Conservation (phyloP, 371 early-diverging fungal species). For the Apophysomyces elegans region DNA sequence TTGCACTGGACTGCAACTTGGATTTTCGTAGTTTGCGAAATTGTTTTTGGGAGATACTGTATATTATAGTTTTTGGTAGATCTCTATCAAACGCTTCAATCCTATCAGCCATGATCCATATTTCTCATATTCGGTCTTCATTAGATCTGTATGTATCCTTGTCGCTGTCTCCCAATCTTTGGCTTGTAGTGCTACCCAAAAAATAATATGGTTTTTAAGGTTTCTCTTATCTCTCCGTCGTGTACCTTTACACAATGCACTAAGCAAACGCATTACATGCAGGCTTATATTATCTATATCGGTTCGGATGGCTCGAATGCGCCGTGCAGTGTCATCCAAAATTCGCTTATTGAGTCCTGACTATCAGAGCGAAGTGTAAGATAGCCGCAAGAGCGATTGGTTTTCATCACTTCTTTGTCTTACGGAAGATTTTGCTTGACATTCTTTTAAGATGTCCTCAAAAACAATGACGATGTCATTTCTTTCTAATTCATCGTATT, state of each 20-base stretch:
- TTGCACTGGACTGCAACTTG: too few species aligned
- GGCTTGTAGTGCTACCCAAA: not conserved
- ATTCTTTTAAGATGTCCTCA: conserved; percentile 13
- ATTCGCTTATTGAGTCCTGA: conserved; percentile 27
- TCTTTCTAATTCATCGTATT: not conserved
- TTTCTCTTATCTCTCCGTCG: not conserved
- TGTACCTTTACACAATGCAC: conserved; percentile 21
- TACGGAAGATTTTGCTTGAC: conserved; percentile 18
- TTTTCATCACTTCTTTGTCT: not conserved
- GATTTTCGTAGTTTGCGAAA: too few species aligned
- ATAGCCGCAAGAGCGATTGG: not conserved
- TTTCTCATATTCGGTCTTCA: not conserved
- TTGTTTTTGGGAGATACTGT: too few species aligned
- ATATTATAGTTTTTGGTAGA: not conserved
- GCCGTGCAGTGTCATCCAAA: conserved; percentile 21
- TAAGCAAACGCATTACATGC: conserved; percentile 18
- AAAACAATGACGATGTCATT: conserved; percentile 8
- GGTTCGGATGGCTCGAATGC: conserved; percentile 19
- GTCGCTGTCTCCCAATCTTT: conserved; percentile 8
- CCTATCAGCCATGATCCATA: conserved; percentile 1
- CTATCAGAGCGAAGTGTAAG: conserved; percentile 9
- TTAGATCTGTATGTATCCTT: not conserved
- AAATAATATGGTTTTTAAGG: not conserved
- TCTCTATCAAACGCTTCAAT: not conserved
- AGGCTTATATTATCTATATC: conserved; percentile 15